Evolutionary conservation across 164 flowering plant genomes (phyloP), one percentile per base, ranked within the genome.

Genomic region (Litsea cubeba): DNA sequence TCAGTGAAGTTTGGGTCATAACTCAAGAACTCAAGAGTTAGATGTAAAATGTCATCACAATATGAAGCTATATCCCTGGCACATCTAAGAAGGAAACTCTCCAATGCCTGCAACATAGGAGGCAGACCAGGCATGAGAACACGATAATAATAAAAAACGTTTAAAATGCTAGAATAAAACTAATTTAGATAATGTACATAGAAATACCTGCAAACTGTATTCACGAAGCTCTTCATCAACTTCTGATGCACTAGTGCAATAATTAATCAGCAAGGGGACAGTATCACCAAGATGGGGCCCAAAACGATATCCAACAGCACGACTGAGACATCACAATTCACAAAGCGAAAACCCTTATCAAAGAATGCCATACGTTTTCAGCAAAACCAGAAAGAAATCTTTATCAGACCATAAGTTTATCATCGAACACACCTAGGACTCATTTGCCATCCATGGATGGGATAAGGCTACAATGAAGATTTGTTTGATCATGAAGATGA

Each of bases 231-330:
- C 99, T 81, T 96, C 99, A 82, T 96, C 98, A 78, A 87, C 90
- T 81, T 96, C 99, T 30, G 99, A 92, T 73, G 97, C 97, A 83
- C 81, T 91, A 50, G 83, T 87, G 81, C 99, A 96, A 73, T 96
- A 96, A 81, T 79, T 84, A 25, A 94, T 86, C 11, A 96, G 81
- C 68, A 96, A 78, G 6, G 98, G 98, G 75, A 96, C 90, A 68
- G 98, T 87, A 32, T 94, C 97, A 69, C 85, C 91, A 73, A 96
- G 97, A 81, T 94, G 92, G 25, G 95, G 84, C 79, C 99, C 99
- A 88, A 96, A 96, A 40, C 99, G 99, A 77, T 94, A 96, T 58
- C 99, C 99, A 85, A 96, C 99, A 78, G 99, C 89, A 70, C 99
- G 99, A 72, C 99, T 96, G 73, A 32, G 80, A 76, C 71, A 82